Evolutionary conservation across 495 filamentous ascomycete genomes (phyloP), one percentile per base, ranked within the genome.

Genomic region (Letharia columbiana): DNA sequence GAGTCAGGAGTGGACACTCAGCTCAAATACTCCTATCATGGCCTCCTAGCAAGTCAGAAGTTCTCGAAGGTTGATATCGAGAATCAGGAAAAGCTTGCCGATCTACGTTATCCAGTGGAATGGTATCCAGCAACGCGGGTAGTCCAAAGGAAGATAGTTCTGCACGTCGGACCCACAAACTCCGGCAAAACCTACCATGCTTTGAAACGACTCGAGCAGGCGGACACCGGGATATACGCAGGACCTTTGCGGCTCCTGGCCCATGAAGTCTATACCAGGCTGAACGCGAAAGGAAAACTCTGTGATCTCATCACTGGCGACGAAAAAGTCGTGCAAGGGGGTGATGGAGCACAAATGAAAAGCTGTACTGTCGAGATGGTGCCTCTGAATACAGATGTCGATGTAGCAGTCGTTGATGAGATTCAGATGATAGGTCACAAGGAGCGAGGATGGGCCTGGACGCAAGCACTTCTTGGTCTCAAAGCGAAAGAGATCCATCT

Each of bases 301-400:
- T 93, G 90, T 71, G 86, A 88, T 64, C 81, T 99, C 52, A 75
- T 99, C 50, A 99, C 95, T 2, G 95, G 95, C 52, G 95, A 99
- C 70, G 95, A 98, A 69, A 81, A 87, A 60, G 73, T 86, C 15
- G 82, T 83, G 4, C 71, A 74, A 15, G 70, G 78, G 28, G 71
- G 79, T 15, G 52, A 18, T 18, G 52, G 28, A 6, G 72, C 77
- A 15, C 76, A 75, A 52, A 86, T 96, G 73, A 78, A 77, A 62
- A 93, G 90, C 74, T 96, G 95, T 71, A 99, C 95, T 0, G 93
- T 99, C 15, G 95, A 99, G 74, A 99, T 99, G 95, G 84, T 91
- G 50, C 89, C 88, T 45, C 68, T 96, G 13, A 88, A 87, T 64
- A 71, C 71, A 18, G 68, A 71, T 6, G 85, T 92, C 40, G 93